Conservation (phyloP, 2,329 filamentous ascomycete species). For the Mycosphaerella sp. region DNA sequence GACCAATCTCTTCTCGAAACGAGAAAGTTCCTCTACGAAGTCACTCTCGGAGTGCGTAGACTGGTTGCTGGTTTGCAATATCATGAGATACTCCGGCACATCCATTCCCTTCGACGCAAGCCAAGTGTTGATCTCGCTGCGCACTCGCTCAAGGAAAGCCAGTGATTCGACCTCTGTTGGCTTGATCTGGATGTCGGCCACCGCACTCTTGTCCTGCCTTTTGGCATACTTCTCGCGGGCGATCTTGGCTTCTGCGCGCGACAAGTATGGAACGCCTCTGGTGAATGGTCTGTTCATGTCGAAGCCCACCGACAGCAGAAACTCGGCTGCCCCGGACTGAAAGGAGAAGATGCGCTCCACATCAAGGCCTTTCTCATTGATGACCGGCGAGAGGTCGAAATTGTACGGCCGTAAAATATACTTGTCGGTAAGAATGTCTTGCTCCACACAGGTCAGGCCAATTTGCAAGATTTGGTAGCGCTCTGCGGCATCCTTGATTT, state of each 20-base stretch:
- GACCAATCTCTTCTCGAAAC: constrained; percentile 59
- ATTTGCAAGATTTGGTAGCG: constrained; percentile 60
- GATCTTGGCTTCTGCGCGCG: constrained; percentile 50
- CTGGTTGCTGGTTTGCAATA: constrained; percentile 25
- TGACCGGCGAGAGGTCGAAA: constrained; percentile 54
- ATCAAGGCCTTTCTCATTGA: constrained; percentile 46
- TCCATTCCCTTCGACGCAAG: constrained; percentile 30
- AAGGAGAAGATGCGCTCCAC: constrained; percentile 56
- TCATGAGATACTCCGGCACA: constrained; percentile 32
- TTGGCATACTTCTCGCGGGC: constrained; percentile 44
- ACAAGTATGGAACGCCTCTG: constrained; percentile 57
- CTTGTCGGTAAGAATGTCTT: constrained; percentile 48
- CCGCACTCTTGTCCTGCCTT: constrained; percentile 38
- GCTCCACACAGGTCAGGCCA: constrained; percentile 59
- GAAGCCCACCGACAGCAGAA: constrained; percentile 54
- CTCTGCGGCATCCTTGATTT: constrained; percentile 55
- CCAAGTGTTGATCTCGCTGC: constrained; percentile 46
- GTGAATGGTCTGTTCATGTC: constrained; percentile 52
- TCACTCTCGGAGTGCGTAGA: constrained; percentile 20
- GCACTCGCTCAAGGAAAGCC: constrained; percentile 45
- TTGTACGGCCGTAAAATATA: constrained; percentile 61
- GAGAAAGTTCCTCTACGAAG: constrained; percentile 39
- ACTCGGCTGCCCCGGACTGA: constrained; percentile 56
- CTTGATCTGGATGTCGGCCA: constrained; percentile 46
- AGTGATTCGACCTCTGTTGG: constrained; percentile 48